Percentiles rank a stretch among this genome's conserved stretches.
Conservation (phyloP, 345 rosid species). For the Syzygium aqueum region DNA sequence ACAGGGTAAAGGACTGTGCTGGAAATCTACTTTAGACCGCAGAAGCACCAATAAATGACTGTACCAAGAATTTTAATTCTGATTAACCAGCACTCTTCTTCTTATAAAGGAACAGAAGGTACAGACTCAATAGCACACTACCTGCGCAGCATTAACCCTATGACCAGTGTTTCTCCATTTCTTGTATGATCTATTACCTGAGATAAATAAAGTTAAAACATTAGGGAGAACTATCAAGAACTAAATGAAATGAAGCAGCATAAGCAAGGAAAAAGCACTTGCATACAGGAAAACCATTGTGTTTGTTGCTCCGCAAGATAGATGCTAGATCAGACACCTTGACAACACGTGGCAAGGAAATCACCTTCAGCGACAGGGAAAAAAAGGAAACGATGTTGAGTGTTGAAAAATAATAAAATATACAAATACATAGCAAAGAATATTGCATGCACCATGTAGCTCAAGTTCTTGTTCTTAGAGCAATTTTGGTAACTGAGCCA, state of each 20-base stretch:
- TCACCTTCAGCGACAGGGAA: constrained; percentile 42
- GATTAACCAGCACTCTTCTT: not conserved
- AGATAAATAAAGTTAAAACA: not conserved
- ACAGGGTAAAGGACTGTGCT: constrained; percentile 83
- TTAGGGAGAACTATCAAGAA: not conserved
- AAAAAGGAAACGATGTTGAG: not conserved
- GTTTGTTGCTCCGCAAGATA: constrained; percentile 69
- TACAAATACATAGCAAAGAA: not conserved
- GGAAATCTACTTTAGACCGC: constrained; percentile 90
- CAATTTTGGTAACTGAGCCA: not conserved
- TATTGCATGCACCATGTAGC: not conserved
- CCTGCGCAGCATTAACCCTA: constrained; percentile 95
- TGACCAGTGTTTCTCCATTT: constrained; percentile 85
- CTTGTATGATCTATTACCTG: constrained; percentile 90
- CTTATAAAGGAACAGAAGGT: not conserved
- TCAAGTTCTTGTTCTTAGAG: not conserved
- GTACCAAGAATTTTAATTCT: constrained; percentile 5
- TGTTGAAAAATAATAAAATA: not conserved
- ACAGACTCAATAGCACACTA: constrained; percentile 9
- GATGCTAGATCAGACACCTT: constrained; percentile 87
- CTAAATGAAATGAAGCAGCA: not conserved
- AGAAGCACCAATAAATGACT: constrained; percentile 97
- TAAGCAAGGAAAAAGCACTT: constrained; percentile 6
- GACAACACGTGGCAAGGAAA: constrained; percentile 74
- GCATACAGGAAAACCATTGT: constrained; percentile 86